These are phyloP conservation scores for Nectriaceae sp. DNA, from an alignment of 2,329 filamentous ascomycete genomes.

Conservation along the genomic window DNA sequence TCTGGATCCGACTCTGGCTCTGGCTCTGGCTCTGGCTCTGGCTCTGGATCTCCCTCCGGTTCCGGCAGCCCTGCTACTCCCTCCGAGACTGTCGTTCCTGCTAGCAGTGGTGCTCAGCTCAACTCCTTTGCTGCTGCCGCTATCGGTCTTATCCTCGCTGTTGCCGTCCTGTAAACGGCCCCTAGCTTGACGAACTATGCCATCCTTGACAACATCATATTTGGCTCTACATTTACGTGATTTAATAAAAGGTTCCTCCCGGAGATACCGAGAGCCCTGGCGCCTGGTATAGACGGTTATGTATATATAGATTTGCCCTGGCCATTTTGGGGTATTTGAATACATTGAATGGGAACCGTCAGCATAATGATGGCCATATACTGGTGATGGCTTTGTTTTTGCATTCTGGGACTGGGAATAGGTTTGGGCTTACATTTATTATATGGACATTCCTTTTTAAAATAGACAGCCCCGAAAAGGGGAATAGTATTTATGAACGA, in stretches of 20 bases:
- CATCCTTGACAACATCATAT: constrained; percentile 8
- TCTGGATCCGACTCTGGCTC: constrained; percentile 17
- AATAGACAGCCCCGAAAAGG: background rate
- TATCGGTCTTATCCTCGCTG: constrained; percentile 32
- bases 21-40: constrained; percentile 1
- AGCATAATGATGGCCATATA: constrained; percentile 1
- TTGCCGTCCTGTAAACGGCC: constrained; percentile 29
- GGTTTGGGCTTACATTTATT: background rate
- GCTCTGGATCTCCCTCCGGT: constrained; percentile 14
- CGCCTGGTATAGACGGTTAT: constrained; percentile 3
- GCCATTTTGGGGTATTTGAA: background rate
- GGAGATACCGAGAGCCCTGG: background rate
- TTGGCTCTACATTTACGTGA: constrained; percentile 2
- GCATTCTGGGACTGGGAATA: background rate
- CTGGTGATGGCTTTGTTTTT: background rate
- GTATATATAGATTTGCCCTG: constrained; percentile 6
- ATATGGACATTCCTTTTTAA: background rate
- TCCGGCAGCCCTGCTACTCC: constrained; percentile 17
- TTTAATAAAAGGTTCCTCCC: constrained; percentile 3
- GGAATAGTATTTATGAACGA: background rate
- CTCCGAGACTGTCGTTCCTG: constrained; percentile 14
- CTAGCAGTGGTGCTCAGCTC: constrained; percentile 24
- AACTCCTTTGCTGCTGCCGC: constrained; percentile 35
- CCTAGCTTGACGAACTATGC: background rate
- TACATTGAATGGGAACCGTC: background rate